Evolutionary conservation across 305 asterid genomes (phyloP).

Genomic region (Ilex paraguariensis): DNA sequence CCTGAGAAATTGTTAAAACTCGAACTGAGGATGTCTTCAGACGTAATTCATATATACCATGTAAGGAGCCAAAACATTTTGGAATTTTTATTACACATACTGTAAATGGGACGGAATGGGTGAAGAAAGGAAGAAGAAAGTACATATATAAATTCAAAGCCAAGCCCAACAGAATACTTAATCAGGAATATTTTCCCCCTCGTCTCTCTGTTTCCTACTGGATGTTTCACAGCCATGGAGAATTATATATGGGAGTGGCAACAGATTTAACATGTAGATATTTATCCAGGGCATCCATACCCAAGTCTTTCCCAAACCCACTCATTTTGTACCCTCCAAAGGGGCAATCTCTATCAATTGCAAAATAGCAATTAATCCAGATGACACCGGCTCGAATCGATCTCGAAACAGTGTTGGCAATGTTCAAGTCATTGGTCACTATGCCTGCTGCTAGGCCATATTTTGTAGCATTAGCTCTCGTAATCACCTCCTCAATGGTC

Average conservation of each 20-base stretch:
- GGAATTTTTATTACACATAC: no score
- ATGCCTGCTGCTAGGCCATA: slow-evolving; percentile 77
- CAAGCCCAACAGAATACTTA: no score
- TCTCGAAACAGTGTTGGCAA: slow-evolving; percentile 69
- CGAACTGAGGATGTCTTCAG: no score
- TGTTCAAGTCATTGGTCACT: slow-evolving; percentile 63
- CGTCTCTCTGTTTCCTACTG: no score
- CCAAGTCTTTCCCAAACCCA: slow-evolving; percentile 74
- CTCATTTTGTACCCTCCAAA: slow-evolving; percentile 68
- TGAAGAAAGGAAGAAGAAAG: no score
- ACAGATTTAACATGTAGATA: slow-evolving; percentile 56
- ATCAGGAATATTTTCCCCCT: no score
- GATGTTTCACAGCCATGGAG: slow-evolving; percentile 64
- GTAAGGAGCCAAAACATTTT: no score
- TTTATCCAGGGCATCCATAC: slow-evolving; percentile 59
- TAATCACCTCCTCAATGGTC: slow-evolving; percentile 59
- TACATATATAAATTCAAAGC: no score
- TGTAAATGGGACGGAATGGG: no score
- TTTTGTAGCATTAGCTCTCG: slow-evolving; percentile 50
- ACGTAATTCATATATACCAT: no score
- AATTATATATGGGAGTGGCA: slow-evolving; percentile 60
- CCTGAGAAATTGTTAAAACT: no score
- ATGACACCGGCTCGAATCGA: slow-evolving; percentile 53
- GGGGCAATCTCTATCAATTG: slow-evolving; percentile 48
- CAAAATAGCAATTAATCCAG: slow-evolving; percentile 75